These are phyloP conservation scores for Trichoderma oligosporum DNA, from an alignment of 2,329 filamentous ascomycete genomes.

Conservation along the genomic window DNA sequence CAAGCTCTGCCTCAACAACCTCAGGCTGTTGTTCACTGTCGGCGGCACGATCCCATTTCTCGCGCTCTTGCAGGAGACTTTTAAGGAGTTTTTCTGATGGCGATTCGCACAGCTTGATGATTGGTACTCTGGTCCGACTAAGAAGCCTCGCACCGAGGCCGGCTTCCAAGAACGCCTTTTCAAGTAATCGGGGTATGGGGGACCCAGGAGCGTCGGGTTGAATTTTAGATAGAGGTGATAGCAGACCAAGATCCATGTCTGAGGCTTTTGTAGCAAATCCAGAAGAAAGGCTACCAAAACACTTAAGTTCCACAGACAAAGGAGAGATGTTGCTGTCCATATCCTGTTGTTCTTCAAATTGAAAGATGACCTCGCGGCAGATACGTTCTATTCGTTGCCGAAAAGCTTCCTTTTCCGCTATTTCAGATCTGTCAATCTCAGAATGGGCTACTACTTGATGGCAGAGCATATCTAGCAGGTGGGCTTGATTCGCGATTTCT, in stretches of 20 bases:
- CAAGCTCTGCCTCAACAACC: slow-evolving; percentile 36
- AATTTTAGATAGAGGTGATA: slow-evolving; percentile 58
- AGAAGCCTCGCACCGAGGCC: slow-evolving; percentile 75
- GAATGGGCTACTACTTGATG: slow-evolving; percentile 46
- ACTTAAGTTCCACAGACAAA: slow-evolving; percentile 62
- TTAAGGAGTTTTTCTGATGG: slow-evolving; percentile 59
- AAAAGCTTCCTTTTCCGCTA: slow-evolving; percentile 68
- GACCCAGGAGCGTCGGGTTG: slow-evolving; percentile 53
- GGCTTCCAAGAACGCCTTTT: slow-evolving; percentile 67
- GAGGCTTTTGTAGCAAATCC: slow-evolving; percentile 86
- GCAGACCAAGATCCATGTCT: slow-evolving; percentile 82
- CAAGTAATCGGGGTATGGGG: slow-evolving; percentile 68
- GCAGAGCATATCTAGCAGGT: slow-evolving; percentile 48
- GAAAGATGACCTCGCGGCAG: slow-evolving; percentile 56
- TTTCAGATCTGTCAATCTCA: slow-evolving; percentile 61
- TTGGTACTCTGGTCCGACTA: slow-evolving; percentile 75
- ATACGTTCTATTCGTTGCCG: slow-evolving; percentile 60
- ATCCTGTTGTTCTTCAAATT: slow-evolving; percentile 45
- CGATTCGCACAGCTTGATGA: slow-evolving; percentile 78
- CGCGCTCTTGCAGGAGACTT: slow-evolving; percentile 60
- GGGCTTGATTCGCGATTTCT: slow-evolving; percentile 47
- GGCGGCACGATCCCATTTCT: slow-evolving; percentile 65
- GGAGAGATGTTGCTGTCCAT: slow-evolving; percentile 46
- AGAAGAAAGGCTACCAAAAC: slow-evolving; percentile 78
- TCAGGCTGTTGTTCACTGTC: slow-evolving; percentile 37